Percentiles rank a stretch among this genome's conserved stretches.
These are phyloP conservation scores for Toxicodendron radicans DNA, from an alignment of 345 rosid genomes.

Conservation along the genomic window DNA sequence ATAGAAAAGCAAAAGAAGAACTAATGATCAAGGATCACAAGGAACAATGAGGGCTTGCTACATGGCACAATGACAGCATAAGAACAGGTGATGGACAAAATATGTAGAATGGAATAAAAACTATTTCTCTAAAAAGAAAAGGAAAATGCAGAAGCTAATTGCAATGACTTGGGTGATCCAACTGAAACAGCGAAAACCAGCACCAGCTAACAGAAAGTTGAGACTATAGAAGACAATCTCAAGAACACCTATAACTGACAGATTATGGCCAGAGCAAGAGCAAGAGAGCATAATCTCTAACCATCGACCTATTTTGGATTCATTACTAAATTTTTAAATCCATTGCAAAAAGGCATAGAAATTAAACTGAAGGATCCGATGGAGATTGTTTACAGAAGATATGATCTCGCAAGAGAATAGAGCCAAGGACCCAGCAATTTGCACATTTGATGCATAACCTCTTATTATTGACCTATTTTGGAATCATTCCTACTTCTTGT, in stretches of 20 bases:
- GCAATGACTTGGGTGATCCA: background rate
- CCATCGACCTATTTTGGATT: no score
- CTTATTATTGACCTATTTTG: background rate
- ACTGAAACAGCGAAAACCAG: background rate
- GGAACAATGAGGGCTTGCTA: background rate
- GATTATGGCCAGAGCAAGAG: background rate
- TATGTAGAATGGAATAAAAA: background rate
- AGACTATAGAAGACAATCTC: background rate
- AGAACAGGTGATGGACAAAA: background rate
- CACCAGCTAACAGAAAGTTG: background rate
- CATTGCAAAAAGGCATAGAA: background rate
- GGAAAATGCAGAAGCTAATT: background rate
- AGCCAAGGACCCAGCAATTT: background rate
- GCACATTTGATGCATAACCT: background rate
- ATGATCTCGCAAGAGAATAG: background rate
- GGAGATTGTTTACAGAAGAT: background rate
- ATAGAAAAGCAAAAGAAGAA: background rate
- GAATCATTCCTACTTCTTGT: conserved; percentile 7
- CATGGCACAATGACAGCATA: background rate
- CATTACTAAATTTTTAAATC: no score
- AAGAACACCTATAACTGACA: background rate
- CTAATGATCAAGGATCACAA: background rate
- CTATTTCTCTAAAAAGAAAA: background rate
- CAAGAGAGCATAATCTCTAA: background rate
- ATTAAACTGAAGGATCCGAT: background rate